Base-by-base conservation (phyloP, 2,329 filamentous ascomycete species). In the Fusarium goolgardi region DNA sequence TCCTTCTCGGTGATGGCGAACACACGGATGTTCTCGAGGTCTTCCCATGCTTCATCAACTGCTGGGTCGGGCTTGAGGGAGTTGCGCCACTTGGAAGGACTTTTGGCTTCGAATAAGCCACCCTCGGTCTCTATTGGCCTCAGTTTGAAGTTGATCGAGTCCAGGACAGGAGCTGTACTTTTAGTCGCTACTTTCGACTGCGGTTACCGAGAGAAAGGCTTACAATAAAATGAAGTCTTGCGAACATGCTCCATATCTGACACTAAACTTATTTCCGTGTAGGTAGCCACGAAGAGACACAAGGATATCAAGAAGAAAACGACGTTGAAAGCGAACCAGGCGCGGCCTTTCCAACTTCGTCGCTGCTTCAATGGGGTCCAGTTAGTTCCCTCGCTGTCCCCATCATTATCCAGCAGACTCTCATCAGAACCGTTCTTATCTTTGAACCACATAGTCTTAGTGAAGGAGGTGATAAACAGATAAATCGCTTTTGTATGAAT, bases 1-100 rank as follows among this genome's bases (percentile, higher is more conserved):
- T 60, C 58, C 6, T 4, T 13, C 20, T 60, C 54, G 1, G 32
- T 59, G 32, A 60, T 59, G 0, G 58, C 54, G 20, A 60, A 60
- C 5, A 60, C 58, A 3, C 58, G 58, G 2, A 60, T 60, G 3
- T n/a, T 44, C 18, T 60, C 58, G 4, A 60, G 58, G 10, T 60
- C 54, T 5, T 60, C 58, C 58, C 58, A 60, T 11, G 58, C 58
- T 15, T 52, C 55, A 37, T 60, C 58, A 11, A 60, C 58, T 10
- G 27, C 21, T 2, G 44, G 32, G 16, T 60, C 58, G 3, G 58
- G 58, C 4, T 44, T 39, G 6, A 60, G 16, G 0, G 54, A 23
- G 9, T 60, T 60, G 18, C 58, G 54, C 58, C 58, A 60, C 9
- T 51, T 51, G 2, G 58, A 52, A 1, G 58, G 58, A 5, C 59